These are phyloP conservation scores for Suillus alpinus DNA, from an alignment of 768 basidiomycete species.

Conservation along the genomic window DNA sequence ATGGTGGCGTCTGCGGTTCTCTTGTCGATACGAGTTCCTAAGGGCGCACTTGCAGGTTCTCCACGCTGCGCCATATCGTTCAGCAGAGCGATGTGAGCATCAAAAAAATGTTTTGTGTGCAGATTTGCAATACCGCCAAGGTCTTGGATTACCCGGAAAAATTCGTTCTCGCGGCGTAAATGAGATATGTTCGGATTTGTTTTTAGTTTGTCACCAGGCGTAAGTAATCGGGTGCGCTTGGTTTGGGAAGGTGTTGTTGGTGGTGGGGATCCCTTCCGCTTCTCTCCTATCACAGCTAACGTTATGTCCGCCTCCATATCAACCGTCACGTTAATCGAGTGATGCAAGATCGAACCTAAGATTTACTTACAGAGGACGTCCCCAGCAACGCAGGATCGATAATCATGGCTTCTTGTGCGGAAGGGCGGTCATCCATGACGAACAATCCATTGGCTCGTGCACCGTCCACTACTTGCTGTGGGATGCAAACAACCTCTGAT, in stretches of 20 bases:
- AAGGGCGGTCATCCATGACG: not conserved
- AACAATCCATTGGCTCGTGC: not conserved
- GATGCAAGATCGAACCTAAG: not conserved
- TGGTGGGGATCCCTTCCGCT: slow-evolving; percentile 12
- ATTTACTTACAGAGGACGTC: not conserved
- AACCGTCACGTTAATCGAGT: not conserved
- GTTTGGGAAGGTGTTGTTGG: slow-evolving; percentile 18
- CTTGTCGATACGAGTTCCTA: slow-evolving; percentile 69
- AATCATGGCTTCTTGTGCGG: not conserved
- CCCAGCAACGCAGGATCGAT: not conserved
- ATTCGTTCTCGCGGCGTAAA: slow-evolving; percentile 77
- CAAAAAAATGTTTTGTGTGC: slow-evolving; percentile 66
- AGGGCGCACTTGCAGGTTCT: slow-evolving; percentile 68
- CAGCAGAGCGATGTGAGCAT: slow-evolving; percentile 63
- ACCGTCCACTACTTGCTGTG: not conserved
- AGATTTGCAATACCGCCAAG: slow-evolving; percentile 67
- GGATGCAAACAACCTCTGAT: not conserved
- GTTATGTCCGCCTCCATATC: not conserved
- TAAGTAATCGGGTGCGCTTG: slow-evolving; percentile 11
- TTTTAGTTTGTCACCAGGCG: slow-evolving; percentile 15
- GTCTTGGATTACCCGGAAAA: slow-evolving; percentile 62
- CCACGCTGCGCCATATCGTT: slow-evolving; percentile 54
- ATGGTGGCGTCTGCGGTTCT: slow-evolving; percentile 63
- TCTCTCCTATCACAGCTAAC: slow-evolving; percentile 4
- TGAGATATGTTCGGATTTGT: slow-evolving; percentile 69